Evolutionary conservation across 805 yeast species (phyloP).

Genomic region (Metschnikowia noctiluminum): DNA sequence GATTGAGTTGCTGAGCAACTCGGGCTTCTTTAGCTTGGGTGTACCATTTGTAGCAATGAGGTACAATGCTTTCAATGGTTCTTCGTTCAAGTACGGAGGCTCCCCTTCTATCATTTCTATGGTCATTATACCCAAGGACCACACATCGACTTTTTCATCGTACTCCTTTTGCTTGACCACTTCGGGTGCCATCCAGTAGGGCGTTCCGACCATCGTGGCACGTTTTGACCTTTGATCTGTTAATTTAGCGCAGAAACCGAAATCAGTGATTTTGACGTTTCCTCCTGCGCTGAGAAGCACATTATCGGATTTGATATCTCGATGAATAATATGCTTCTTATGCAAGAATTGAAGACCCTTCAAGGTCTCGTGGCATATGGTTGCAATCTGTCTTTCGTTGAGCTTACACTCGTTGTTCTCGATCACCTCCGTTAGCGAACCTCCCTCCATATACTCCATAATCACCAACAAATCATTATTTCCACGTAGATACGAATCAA

Average conservation of each 20-base stretch:
- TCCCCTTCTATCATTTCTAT: conserved; percentile 86
- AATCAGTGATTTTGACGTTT: conserved; percentile 44
- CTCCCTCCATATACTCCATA: conserved; percentile 99
- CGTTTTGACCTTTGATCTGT: conserved; percentile 70
- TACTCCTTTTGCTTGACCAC: conserved; percentile 77
- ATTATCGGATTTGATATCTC: conserved; percentile 46
- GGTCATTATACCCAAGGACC: conserved; percentile 84
- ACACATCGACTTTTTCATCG: conserved; percentile 78
- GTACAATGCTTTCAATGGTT: conserved; percentile 72
- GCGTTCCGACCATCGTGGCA: conserved; percentile 86
- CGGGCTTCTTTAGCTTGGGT: conserved; percentile 70
- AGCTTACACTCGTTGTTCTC: conserved; percentile 74
- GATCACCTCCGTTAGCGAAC: conserved; percentile 92
- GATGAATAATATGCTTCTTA: conserved; percentile 84
- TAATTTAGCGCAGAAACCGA: conserved; percentile 59
- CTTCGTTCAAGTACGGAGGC: conserved; percentile 79
- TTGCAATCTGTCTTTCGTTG: conserved; percentile 85
- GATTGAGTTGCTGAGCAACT: conserved; percentile 64
- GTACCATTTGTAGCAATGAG: conserved; percentile 80
- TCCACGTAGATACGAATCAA: conserved; percentile 84
- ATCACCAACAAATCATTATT: conserved; percentile 92
- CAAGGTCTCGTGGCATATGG: conserved; percentile 85
- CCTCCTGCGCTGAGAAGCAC: conserved; percentile 43
- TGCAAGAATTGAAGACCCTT: conserved; percentile 91
- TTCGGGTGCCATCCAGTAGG: conserved; percentile 91